Evolutionary conservation across 2,329 filamentous ascomycete genomes (phyloP).

Genomic region (Aspergillus neotritici): DNA sequence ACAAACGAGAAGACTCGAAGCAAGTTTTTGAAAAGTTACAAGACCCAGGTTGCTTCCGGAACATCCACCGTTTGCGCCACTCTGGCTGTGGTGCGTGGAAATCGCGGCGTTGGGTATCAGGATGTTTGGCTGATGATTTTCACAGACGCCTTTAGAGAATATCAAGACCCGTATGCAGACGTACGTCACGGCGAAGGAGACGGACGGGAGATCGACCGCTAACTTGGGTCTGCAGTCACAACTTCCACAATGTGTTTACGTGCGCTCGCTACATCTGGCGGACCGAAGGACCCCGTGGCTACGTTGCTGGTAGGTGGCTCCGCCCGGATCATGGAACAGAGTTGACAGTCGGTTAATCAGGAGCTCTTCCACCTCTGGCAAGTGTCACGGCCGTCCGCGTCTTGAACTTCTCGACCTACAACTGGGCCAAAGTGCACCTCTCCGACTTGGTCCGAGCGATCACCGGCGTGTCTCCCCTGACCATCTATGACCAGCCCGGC

Average conservation of each 20-base stretch:
- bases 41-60: slow-evolving; percentile 43
- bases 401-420: slow-evolving; percentile 44
- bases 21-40: slow-evolving; percentile 41
- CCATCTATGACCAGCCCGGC: slow-evolving; percentile 37
- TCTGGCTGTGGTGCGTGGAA: slow-evolving; percentile 36
- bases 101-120: slow-evolving; percentile 15
- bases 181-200: slow-evolving; percentile 24
- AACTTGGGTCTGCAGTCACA: slow-evolving; percentile 30
- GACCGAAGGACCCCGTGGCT: slow-evolving; percentile 44
- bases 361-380: slow-evolving; percentile 40
- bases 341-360: slow-evolving; percentile 18
- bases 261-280: slow-evolving; percentile 43
- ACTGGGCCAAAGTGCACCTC: slow-evolving; percentile 37
- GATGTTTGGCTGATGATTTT: not conserved
- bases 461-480: slow-evolving; percentile 39
- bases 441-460: slow-evolving; percentile 35
- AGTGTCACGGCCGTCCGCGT: slow-evolving; percentile 44
- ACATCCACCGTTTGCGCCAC: slow-evolving; percentile 42
- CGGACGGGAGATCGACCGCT: too few relatives aligned
- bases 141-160: slow-evolving; percentile 44
- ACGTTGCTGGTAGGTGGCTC: slow-evolving; percentile 38
- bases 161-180: slow-evolving; percentile 48
- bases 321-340: too few relatives aligned
- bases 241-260: slow-evolving; percentile 40
- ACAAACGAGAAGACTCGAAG: slow-evolving; percentile 39